Percentiles rank a stretch among this genome's conserved stretches.
Conservation (phyloP, 1,139 yeast genomes). For the Candida sp. region DNA sequence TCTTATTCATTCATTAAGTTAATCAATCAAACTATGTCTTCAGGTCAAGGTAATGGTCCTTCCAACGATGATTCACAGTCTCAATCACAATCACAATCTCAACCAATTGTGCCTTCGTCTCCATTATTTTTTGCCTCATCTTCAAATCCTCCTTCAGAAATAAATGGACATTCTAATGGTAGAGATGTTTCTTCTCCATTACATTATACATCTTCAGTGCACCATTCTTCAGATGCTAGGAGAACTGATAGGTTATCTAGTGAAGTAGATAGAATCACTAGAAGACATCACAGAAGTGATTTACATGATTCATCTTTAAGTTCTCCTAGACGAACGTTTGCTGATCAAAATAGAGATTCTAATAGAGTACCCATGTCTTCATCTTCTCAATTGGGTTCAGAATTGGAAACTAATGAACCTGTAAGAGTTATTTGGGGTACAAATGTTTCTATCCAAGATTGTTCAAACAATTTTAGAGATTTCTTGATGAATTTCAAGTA, state of each 20-base stretch:
- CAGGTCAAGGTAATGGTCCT: slow-evolving; percentile 27
- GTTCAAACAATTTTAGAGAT: slow-evolving; percentile 73
- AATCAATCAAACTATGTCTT: slow-evolving; percentile 22
- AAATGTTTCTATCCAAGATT: slow-evolving; percentile 87
- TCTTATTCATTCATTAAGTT: no score
- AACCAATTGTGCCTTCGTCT: slow-evolving; percentile 57
- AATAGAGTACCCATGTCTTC: slow-evolving; percentile 16
- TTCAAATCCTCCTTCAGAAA: slow-evolving; percentile 44
- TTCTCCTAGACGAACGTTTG: slow-evolving; percentile 37
- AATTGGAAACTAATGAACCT: slow-evolving; percentile 52
- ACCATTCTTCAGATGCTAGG: slow-evolving; percentile 31
- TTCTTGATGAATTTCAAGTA: slow-evolving; percentile 81
- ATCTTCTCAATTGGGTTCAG: slow-evolving; percentile 28
- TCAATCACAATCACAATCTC: slow-evolving; percentile 34
- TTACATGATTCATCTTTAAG: slow-evolving; percentile 40
- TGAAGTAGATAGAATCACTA: slow-evolving; percentile 41
- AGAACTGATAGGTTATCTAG: slow-evolving; percentile 34
- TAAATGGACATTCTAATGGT: slow-evolving; percentile 9
- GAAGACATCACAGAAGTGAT: slow-evolving; percentile 43
- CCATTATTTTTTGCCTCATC: slow-evolving; percentile 62
- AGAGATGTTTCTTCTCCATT: slow-evolving; percentile 42
- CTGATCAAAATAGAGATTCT: slow-evolving; percentile 10
- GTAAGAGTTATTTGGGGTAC: slow-evolving; percentile 98
- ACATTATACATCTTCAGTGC: slow-evolving; percentile 42
- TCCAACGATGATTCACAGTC: slow-evolving; percentile 18